phyloP scores from a whole-genome alignment of 2,329 filamentous ascomycete genomes.

The Aspergillus tanneri region DNA sequence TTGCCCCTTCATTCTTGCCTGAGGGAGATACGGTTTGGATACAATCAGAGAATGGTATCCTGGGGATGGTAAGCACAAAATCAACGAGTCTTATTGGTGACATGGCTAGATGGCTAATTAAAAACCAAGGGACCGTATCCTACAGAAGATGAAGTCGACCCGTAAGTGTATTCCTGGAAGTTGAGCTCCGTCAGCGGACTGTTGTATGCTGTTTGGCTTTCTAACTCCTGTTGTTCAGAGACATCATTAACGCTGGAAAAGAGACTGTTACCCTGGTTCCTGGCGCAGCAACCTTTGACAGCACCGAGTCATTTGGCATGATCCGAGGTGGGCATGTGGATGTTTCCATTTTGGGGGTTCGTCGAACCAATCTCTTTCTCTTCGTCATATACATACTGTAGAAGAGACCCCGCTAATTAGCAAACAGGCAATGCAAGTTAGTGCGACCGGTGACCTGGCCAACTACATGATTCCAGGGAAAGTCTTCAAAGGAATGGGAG shows the following conservation, averaged over 20 bases:
- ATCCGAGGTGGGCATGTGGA: conserved; percentile 82
- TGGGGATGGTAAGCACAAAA: conserved; percentile 60
- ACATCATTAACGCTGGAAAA: conserved; percentile 84
- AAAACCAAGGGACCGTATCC: conserved; percentile 65
- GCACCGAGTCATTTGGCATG: conserved; percentile 80
- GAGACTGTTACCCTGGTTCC: conserved; percentile 79
- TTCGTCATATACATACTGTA: no score
- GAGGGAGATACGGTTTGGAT: conserved; percentile 71
- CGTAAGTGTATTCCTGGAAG: conserved; percentile 33
- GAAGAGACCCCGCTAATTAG: conserved; percentile 1
- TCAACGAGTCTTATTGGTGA: neutral
- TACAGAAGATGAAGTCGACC: conserved; percentile 67
- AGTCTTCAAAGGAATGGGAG: conserved; percentile 82
- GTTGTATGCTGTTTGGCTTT: neutral
- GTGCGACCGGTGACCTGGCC: conserved; percentile 73
- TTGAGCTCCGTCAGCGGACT: neutral
- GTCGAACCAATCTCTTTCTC: conserved; percentile 15
- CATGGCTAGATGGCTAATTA: conserved; percentile 1
- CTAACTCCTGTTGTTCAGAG: conserved; percentile 38
- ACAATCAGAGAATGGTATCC: conserved; percentile 81
- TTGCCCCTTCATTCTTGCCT: conserved; percentile 75
- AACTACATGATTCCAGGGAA: conserved; percentile 92
- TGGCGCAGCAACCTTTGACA: conserved; percentile 75
- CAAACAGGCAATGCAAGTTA: conserved; percentile 67
- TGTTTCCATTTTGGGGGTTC: conserved; percentile 72